Evolutionary conservation across 306 rosid species (phyloP), one percentile per base, ranked within the genome.

Genomic region (Comarum palustre): DNA sequence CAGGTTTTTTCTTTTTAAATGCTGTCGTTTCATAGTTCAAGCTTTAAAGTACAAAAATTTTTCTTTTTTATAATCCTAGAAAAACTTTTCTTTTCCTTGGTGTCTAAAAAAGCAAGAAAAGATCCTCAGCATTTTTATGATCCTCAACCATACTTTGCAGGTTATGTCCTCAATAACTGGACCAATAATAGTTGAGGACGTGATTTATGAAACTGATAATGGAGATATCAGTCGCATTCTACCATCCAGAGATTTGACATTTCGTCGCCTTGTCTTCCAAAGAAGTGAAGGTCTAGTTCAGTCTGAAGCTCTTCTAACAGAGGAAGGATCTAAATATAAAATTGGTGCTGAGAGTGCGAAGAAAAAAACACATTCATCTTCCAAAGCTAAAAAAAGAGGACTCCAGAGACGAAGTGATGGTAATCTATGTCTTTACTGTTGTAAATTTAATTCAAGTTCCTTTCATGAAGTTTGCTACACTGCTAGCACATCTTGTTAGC

Each of bases 251-350:
- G 92, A 87, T 38, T 80, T 90, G 83, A 77, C 81, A 74, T 93
- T 90, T 73, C 97, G 98, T 14, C 97, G 98, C 62, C 96, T 93
- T 58, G 81, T 93, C 63, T 93, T 93, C 59, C 90, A 91, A 84
- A 86, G 98, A 83, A 89, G 96, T 73, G 90, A 81, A 65, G 86
- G 86, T 79, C 83, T 93, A 68, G 98, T 93, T 79, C 98, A 93
- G 88, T 93, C 98, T 62, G 98, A 93, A 86, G 96, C 92, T 85
- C 67, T 93, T 73, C 78, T 93, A 48, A 85, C 45, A 45, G 86
- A 60, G 69, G 88, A 86, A 83, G 78, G 48, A 43, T 75, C 73
- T 59, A 55, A 75, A 66, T 73, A 73, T 52, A 83, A 76, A 74
- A 48, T 69, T 65, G 71, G 79, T 79, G 79, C 82, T 77, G 85